Base-by-base conservation (phyloP, 2,329 filamentous ascomycete genomes). In the Stachybotrys chlorohalonatus region DNA sequence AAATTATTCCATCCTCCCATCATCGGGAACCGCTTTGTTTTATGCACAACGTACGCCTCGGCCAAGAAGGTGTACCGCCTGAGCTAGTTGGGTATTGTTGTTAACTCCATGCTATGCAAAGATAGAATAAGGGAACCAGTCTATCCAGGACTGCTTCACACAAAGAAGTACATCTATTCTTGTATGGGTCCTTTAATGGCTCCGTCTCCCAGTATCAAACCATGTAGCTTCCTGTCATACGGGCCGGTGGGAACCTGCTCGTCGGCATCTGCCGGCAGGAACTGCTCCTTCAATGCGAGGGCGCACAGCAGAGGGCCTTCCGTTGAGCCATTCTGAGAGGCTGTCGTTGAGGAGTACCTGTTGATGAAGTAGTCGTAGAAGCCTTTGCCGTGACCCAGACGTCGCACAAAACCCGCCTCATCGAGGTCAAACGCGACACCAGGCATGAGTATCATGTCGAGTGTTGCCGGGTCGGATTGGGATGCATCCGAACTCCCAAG, bases 291-390 rank as follows among this genome's bases (percentile, higher is more conserved):
- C 63, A 99, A 81, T 62, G 90, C 88, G 66, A 97, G 79, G 57
- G 90, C 94, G 71, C 90, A 83, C 60, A 86, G 72, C 59, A 81
- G 68, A 64, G 73, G 67, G 54, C 67, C 65, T 52, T 68, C 63
- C 36, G 67, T 61, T 47, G 64, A 64, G 45, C 66, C 66, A 47
- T 67, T 65, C 54, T 67, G 65, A 51, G 70, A 60, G 50, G 67
- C 68, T 31, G 64, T 57, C 69, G 70, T 79, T 68, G 79, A 67
- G 53, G 73, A 68, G 64, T 92, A 95, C 62, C 86, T 83, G 64
- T 86, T 83, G 66, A 99, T 74, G 70, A 96, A 99, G 70, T 85
- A 88, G 74, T 99, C 94, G 76, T 99, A 99, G 74, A 95, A 99
- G 36, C 94, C 94, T 70, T 90, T 95, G 55, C 94, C 94, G 70